Conservation (phyloP, 768 basidiomycete genomes). For the Tephrocybe sp. region DNA sequence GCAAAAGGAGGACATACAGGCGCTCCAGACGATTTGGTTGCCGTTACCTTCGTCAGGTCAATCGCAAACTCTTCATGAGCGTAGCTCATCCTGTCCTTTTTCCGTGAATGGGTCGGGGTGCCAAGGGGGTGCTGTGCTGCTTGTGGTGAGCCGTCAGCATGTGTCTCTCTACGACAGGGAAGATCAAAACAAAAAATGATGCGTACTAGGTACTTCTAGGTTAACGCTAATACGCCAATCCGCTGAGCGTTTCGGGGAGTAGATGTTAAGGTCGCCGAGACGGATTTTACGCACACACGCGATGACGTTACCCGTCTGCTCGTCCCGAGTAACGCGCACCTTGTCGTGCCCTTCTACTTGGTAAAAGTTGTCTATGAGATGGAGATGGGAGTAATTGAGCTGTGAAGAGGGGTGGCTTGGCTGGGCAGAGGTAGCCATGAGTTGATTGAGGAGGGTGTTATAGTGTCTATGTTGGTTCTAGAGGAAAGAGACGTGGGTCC, state of each 20-base stretch:
- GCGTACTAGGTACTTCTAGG: slow-evolving; percentile 83
- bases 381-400: slow-evolving; percentile 73
- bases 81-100: slow-evolving; percentile 92
- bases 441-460: slow-evolving; percentile 83
- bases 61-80: slow-evolving; percentile 90
- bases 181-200: background rate
- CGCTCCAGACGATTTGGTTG: slow-evolving; percentile 41
- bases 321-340: slow-evolving; percentile 82
- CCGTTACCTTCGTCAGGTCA: slow-evolving; percentile 90
- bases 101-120: slow-evolving; percentile 53
- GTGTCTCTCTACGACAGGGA: background rate
- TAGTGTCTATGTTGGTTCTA: slow-evolving; percentile 86
- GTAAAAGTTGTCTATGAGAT: slow-evolving; percentile 81
- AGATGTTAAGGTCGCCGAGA: slow-evolving; percentile 85
- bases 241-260: slow-evolving; percentile 73
- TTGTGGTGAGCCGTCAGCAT: background rate
- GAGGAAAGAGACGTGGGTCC: background rate
- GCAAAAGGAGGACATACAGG: slow-evolving; percentile 40
- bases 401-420: slow-evolving; percentile 53
- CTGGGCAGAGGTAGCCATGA: slow-evolving; percentile 55
- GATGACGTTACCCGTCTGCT: slow-evolving; percentile 60
- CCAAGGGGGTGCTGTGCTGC: slow-evolving; percentile 70
- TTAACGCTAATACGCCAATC: slow-evolving; percentile 96
- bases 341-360: slow-evolving; percentile 44
- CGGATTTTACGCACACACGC: slow-evolving; percentile 79